A percentile compares a stretch with the other conserved stretches of the same genome.
Conservation (phyloP, 768 basidiomycete species). For the Rhizopogon vulgaris region DNA sequence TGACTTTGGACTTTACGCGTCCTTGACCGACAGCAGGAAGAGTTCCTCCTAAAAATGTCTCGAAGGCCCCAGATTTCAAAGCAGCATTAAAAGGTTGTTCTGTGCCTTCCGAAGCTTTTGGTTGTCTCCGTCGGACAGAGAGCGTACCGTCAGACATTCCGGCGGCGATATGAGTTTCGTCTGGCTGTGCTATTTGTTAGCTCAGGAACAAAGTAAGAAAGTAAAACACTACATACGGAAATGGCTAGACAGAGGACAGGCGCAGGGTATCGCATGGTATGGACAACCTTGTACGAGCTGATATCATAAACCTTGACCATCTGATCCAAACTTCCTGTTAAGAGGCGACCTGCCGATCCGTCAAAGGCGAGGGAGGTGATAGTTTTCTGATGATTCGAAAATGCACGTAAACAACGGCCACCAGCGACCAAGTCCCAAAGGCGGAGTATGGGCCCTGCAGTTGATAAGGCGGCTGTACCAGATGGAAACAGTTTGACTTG, state of each 20-base stretch:
- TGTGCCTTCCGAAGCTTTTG: slow-evolving; percentile 56
- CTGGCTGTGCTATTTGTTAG: slow-evolving; percentile 52
- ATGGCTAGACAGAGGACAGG: slow-evolving; percentile 86
- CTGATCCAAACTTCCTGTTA: slow-evolving; percentile 91
- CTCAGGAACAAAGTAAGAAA: not conserved
- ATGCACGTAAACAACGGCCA: slow-evolving; percentile 79
- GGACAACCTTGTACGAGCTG: slow-evolving; percentile 88
- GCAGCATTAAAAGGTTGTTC: slow-evolving; percentile 30
- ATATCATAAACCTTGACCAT: slow-evolving; percentile 99
- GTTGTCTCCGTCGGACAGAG: slow-evolving; percentile 88
- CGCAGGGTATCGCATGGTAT: slow-evolving; percentile 98
- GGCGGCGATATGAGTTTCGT: slow-evolving; percentile 92
- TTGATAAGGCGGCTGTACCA: slow-evolving; percentile 77
- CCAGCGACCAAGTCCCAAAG: slow-evolving; percentile 95
- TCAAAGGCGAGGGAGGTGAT: slow-evolving; percentile 86
- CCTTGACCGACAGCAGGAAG: slow-evolving; percentile 54
- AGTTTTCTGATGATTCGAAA: slow-evolving; percentile 98
- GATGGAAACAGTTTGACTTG: slow-evolving; percentile 90
- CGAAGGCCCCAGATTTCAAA: slow-evolving; percentile 52
- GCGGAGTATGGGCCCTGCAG: slow-evolving; percentile 87
- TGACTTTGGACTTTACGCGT: slow-evolving; percentile 40
- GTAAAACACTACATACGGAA: slow-evolving; percentile 55
- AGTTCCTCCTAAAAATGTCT: slow-evolving; percentile 56
- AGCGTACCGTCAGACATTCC: slow-evolving; percentile 98
- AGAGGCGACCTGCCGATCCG: slow-evolving; percentile 63